Conservation (phyloP, 306 rosid genomes). For the Dalbergia cultrata region DNA sequence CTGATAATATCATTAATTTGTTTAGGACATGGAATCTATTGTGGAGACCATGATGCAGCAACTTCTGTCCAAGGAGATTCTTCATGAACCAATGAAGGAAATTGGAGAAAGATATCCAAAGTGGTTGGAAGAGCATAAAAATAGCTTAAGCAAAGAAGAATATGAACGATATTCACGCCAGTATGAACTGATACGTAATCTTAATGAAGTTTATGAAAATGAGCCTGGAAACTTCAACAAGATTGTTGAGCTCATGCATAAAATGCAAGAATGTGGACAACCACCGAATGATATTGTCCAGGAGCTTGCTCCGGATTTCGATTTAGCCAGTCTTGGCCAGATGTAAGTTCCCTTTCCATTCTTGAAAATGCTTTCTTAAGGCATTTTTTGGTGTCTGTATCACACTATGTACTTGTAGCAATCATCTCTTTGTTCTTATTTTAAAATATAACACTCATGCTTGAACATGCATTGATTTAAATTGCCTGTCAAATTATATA, state of each 20-base stretch:
- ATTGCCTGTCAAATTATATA: neutral
- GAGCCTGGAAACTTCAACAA: constrained; percentile 78
- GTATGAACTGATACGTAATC: constrained; percentile 68
- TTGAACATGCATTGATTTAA: constrained; percentile 4
- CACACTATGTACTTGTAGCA: neutral
- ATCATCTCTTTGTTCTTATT: neutral
- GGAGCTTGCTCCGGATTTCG: constrained; percentile 91
- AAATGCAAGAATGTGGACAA: constrained; percentile 99
- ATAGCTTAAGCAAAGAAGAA: constrained; percentile 81
- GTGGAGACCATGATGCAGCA: constrained; percentile 98
- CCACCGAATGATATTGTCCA: constrained; percentile 88
- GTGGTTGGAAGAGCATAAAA: constrained; percentile 91
- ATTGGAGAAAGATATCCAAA: constrained; percentile 95
- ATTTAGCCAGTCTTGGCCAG: constrained; percentile 80
- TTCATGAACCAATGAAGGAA: constrained; percentile 97
- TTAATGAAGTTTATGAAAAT: constrained; percentile 79
- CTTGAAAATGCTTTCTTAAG: constrained; percentile 14
- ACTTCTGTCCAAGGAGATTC: constrained; percentile 94
- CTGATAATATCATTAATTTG: constrained; percentile 28
- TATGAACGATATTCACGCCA: constrained; percentile 74
- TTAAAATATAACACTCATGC: too few relatives aligned
- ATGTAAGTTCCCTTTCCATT: constrained; percentile 66
- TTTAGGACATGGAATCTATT: constrained; percentile 86
- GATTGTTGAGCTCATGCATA: constrained; percentile 96
- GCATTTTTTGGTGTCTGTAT: constrained; percentile 22